These are phyloP conservation scores for Xeromyces bisporus DNA, from an alignment of 495 filamentous ascomycete genomes.

Conservation along the genomic window DNA sequence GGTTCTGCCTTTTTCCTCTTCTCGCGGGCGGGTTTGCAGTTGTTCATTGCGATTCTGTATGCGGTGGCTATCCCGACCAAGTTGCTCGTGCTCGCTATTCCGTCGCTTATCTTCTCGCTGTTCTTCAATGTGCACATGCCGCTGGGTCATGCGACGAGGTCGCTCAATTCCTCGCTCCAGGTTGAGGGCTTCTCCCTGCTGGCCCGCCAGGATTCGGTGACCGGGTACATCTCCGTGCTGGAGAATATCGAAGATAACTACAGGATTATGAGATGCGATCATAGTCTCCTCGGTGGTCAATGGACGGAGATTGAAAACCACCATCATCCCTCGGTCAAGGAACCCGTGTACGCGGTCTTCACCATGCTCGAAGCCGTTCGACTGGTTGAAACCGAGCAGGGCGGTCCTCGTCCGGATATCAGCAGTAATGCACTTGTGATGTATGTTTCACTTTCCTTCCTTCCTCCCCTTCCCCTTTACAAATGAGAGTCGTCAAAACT, in stretches of 20 bases:
- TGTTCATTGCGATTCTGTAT: conserved; percentile 45
- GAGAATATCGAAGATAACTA: conserved; percentile 54
- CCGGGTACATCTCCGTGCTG: conserved; percentile 83
- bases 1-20: conserved; percentile 45
- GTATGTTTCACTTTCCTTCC: conserved; percentile 19
- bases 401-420: conserved; percentile 35
- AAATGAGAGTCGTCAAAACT: neutral
- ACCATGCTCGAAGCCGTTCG: conserved; percentile 83
- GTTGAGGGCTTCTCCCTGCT: conserved; percentile 39
- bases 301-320: conserved; percentile 35
- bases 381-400: conserved; percentile 42
- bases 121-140: conserved; percentile 56
- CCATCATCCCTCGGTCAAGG: conserved; percentile 39
- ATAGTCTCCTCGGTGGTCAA: conserved; percentile 87
- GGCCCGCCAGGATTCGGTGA: conserved; percentile 65
- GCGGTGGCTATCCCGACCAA: conserved; percentile 49
- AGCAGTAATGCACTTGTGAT: conserved; percentile 71
- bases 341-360: conserved; percentile 88
- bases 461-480: too few species aligned
- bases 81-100: conserved; percentile 43
- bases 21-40: conserved; percentile 53
- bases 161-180: conserved; percentile 46
- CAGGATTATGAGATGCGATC: conserved; percentile 79
- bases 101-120: conserved; percentile 51
- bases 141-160: conserved; percentile 27